Conservation (phyloP, 805 yeast species). For the Candida orba region DNA sequence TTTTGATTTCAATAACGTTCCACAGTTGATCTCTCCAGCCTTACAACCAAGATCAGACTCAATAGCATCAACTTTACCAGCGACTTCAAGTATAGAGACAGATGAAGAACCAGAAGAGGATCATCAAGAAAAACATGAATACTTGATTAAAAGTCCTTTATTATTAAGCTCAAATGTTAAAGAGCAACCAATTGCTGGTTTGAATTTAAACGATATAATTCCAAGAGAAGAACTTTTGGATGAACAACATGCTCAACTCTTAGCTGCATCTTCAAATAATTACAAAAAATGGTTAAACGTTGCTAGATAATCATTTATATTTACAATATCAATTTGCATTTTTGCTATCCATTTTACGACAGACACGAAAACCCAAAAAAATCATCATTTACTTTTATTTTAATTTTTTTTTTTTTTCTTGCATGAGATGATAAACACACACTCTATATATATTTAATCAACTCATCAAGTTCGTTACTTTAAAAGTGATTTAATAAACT, state of each 20-base stretch:
- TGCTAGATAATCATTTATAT: constrained; percentile 10
- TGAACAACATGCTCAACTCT: constrained; percentile 15
- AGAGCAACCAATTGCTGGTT: constrained; percentile 22
- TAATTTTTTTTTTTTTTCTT: not conserved
- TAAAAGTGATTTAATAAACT: no score
- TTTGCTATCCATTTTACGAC: not conserved
- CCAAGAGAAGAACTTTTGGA: constrained; percentile 15
- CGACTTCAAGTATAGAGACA: constrained; percentile 1
- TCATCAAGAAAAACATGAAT: constrained; percentile 17
- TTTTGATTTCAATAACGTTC: constrained; percentile 21
- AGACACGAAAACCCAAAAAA: not conserved
- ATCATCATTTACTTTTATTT: not conserved
- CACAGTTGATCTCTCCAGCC: constrained; percentile 24
- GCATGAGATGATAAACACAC: no score
- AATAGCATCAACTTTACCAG: constrained; percentile 8
- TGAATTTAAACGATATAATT: constrained; percentile 17
- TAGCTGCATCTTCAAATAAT: constrained; percentile 24
- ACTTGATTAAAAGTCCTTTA: constrained; percentile 23
- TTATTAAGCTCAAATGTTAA: constrained; percentile 19
- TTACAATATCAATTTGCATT: no score
- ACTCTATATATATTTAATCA: no score
- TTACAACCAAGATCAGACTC: constrained; percentile 24
- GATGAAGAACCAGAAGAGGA: constrained; percentile 9
- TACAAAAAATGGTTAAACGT: constrained; percentile 25
- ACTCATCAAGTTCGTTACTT: no score